Evolutionary conservation across 306 rosid genomes (phyloP), one percentile per base, ranked within the genome.

Genomic region (Glycyrrhiza uralensis): DNA sequence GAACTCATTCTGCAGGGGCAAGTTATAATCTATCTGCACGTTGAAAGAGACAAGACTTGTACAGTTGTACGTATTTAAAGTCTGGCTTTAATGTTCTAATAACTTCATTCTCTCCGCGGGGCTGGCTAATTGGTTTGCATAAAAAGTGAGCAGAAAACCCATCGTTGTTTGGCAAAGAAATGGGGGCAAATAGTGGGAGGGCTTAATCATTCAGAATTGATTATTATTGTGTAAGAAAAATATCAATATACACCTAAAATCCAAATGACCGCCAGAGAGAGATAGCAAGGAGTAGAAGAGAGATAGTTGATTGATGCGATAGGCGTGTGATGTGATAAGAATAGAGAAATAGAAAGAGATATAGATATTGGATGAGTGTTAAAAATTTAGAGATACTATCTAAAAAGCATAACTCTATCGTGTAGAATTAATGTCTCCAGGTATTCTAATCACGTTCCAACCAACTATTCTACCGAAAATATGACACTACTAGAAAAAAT

Each of bases 151-250:
- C 36, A 71, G 38, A 61, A 70, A 72, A 76, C 5, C 5, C 42
- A 29, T 32, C 22, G 57, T 71, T 29, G 82, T 79, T 81, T 81
- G 86, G 88, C 83, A 57, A 79, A 74, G 76, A 75, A 87, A 79
- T 71, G 38, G 24, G 20, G 28, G 75, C 69, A 66, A 83, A 84
- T 75, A 81, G 89, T 72, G 80, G 74, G 62, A 65, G 50, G 70
- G 62, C 29, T 77, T 73, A 51, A 71, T 74, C 67, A 74, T 56
- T 74, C 67, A 10, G 22, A 70, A 41, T 18, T 69, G 66, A 70
- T 78, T 32, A 69, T 78, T 64, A 30, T 35, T 63, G 23, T 24
- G n/a, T n/a, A n/a, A n/a, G n/a, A n/a, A n/a, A n/a, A n/a, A n/a
- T n/a, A n/a, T n/a, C n/a, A n/a, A n/a, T n/a, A n/a, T n/a, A n/a